Percentiles rank a stretch among this genome's conserved stretches.
phyloP scores from a whole-genome alignment of 768 basidiomycete species.

The Kockovaella imperatae region DNA sequence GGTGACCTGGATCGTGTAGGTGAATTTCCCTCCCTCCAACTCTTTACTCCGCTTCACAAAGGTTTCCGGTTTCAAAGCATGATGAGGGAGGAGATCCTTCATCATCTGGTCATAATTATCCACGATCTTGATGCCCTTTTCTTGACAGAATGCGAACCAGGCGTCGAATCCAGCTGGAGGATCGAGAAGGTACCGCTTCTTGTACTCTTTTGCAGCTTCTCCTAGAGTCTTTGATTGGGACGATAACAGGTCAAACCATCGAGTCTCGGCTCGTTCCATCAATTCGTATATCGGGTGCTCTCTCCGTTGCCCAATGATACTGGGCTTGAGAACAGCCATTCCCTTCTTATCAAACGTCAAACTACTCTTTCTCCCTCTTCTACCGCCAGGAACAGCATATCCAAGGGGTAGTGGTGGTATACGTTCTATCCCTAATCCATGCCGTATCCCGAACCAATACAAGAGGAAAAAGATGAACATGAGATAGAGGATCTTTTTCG shows the following conservation, averaged over 20 bases:
- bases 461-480: slow-evolving; percentile 38
- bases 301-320: not conserved
- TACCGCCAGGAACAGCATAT: slow-evolving; percentile 28
- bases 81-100: slow-evolving; percentile 37
- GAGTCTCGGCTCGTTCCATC: slow-evolving; percentile 36
- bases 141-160: slow-evolving; percentile 55
- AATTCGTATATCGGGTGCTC: slow-evolving; percentile 45
- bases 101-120: slow-evolving; percentile 42
- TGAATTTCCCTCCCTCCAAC: slow-evolving; percentile 23
- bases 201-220: slow-evolving; percentile 76
- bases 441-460: slow-evolving; percentile 43
- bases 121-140: slow-evolving; percentile 34
- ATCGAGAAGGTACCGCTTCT: slow-evolving; percentile 60
- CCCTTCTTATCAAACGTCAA: slow-evolving; percentile 25
- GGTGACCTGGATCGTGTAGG: slow-evolving; percentile 33
- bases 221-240: slow-evolving; percentile 70
- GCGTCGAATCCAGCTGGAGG: slow-evolving; percentile 86
- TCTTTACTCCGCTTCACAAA: slow-evolving; percentile 25
- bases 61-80: slow-evolving; percentile 28
- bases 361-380: slow-evolving; percentile 17
- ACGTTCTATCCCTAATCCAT: slow-evolving; percentile 41
- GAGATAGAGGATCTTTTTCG: slow-evolving; percentile 42
- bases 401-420: slow-evolving; percentile 32
- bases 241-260: slow-evolving; percentile 25
- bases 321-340: slow-evolving; percentile 17